Evolutionary conservation across 495 filamentous ascomycete genomes (phyloP).

Genomic region (Neurospora pannonica): DNA sequence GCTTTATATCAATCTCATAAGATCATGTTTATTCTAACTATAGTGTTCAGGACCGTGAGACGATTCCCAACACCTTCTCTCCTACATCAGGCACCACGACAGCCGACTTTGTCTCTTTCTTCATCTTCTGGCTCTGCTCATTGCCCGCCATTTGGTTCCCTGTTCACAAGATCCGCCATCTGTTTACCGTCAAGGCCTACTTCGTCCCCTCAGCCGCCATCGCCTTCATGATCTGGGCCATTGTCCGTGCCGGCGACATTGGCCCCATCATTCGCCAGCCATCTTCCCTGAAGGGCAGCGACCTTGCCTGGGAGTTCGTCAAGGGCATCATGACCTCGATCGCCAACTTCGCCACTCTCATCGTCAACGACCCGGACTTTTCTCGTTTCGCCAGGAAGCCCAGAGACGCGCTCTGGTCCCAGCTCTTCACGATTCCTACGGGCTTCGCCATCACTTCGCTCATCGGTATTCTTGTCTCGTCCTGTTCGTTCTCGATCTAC

Average conservation of each 20-base stretch:
- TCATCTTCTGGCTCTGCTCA: slow-evolving; percentile 73
- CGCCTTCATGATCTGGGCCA: slow-evolving; percentile 84
- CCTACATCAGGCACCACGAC: slow-evolving; percentile 59
- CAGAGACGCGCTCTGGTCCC: slow-evolving; percentile 78
- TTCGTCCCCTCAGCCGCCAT: slow-evolving; percentile 78
- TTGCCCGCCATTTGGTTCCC: slow-evolving; percentile 83
- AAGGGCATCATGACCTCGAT: slow-evolving; percentile 81
- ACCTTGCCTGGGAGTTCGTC: slow-evolving; percentile 72
- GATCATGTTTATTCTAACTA: slow-evolving; percentile 5
- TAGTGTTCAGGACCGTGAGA: slow-evolving; percentile 30
- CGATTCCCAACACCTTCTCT: slow-evolving; percentile 59
- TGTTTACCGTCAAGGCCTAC: slow-evolving; percentile 86
- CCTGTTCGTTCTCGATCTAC: slow-evolving; percentile 71
- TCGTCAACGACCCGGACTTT: slow-evolving; percentile 80
- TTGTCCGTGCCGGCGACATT: slow-evolving; percentile 72
- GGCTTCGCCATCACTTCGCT: slow-evolving; percentile 86
- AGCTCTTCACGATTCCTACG: slow-evolving; percentile 76
- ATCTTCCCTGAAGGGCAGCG: slow-evolving; percentile 52
- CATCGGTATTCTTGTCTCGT: slow-evolving; percentile 90
- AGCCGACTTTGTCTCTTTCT: slow-evolving; percentile 66
- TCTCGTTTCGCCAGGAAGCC: slow-evolving; percentile 76
- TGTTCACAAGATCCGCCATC: slow-evolving; percentile 66
- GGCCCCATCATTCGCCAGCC: slow-evolving; percentile 77
- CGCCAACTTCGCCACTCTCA: slow-evolving; percentile 86
- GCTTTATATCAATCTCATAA: not conserved